Evolutionary conservation across 2,329 filamentous ascomycete species (phyloP).

Genomic region (Ceratocystis variospora): DNA sequence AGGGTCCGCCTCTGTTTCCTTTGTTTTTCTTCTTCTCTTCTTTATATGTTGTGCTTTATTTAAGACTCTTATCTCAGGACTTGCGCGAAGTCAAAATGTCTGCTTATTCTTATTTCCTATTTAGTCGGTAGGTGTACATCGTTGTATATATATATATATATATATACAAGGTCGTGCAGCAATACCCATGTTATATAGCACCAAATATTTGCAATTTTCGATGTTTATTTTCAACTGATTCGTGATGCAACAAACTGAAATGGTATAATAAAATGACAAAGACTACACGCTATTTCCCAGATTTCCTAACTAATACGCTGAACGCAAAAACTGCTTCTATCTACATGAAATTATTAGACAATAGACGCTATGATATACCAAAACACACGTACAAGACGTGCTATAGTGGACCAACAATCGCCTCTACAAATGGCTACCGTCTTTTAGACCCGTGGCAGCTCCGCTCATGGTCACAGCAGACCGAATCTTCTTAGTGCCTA

Average conservation of each 20-base stretch:
- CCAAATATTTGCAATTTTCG: background rate
- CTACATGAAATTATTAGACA: too few species aligned
- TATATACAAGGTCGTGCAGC: background rate
- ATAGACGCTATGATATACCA: too few species aligned
- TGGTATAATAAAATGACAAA: background rate
- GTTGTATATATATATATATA: background rate
- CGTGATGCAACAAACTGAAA: background rate
- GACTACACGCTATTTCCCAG: background rate
- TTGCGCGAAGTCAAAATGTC: conserved; percentile 1
- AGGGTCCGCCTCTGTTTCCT: background rate
- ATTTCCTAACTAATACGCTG: too few species aligned
- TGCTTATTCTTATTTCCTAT: background rate
- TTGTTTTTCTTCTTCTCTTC: background rate
- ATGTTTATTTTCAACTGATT: background rate
- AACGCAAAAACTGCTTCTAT: too few species aligned
- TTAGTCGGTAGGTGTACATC: background rate
- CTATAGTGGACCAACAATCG: too few species aligned
- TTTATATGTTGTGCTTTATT: background rate
- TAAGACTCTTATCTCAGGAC: background rate
- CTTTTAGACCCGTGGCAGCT: conserved; percentile 25
- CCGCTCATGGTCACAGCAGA: conserved; percentile 40
- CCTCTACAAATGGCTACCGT: conserved; percentile 14
- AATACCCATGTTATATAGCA: background rate
- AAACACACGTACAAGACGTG: too few species aligned
- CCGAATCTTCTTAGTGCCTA: conserved; percentile 24